Conservation (phyloP, 1,284 basidiomycete genomes). For the Moesziomyces antarcticus region DNA sequence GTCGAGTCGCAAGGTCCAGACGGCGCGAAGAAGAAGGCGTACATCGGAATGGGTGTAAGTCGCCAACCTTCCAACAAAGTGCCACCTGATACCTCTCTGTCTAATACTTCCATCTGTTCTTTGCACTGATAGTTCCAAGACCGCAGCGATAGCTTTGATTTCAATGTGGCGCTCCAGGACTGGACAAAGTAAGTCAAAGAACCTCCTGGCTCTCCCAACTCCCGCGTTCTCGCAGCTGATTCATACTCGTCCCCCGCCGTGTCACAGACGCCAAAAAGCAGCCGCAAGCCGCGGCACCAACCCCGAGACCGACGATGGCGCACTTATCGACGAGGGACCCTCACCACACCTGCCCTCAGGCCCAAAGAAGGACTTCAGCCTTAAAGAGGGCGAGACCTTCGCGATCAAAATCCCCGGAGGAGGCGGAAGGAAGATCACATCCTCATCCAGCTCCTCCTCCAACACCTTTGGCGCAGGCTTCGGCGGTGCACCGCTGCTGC, state of each 20-base stretch:
- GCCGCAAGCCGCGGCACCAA: conserved; percentile 25
- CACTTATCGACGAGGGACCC: conserved; percentile 33
- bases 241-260: background rate
- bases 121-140: too few relatives aligned
- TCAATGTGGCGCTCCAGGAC: conserved; percentile 81
- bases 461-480: conserved; percentile 1
- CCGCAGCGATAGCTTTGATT: conserved; percentile 63
- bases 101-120: too few relatives aligned
- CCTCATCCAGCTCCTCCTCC: conserved; percentile 15
- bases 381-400: conserved; percentile 97
- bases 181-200: conserved; percentile 80
- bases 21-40: conserved; percentile 58
- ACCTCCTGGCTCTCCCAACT: background rate
- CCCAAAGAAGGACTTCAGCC: conserved; percentile 90
- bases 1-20: conserved; percentile 72
- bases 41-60: conserved; percentile 66
- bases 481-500: conserved; percentile 37
- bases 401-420: conserved; percentile 67
- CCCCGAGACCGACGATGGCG: conserved; percentile 10
- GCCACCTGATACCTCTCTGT: too few relatives aligned
- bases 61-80: background rate
- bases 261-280: conserved; percentile 53
- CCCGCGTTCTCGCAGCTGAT: background rate
- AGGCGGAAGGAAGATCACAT: conserved; percentile 39
- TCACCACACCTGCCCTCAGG: conserved; percentile 70